phyloP scores from a whole-genome alignment of 176 grass and related monocot species.

The Juncus effusus region DNA sequence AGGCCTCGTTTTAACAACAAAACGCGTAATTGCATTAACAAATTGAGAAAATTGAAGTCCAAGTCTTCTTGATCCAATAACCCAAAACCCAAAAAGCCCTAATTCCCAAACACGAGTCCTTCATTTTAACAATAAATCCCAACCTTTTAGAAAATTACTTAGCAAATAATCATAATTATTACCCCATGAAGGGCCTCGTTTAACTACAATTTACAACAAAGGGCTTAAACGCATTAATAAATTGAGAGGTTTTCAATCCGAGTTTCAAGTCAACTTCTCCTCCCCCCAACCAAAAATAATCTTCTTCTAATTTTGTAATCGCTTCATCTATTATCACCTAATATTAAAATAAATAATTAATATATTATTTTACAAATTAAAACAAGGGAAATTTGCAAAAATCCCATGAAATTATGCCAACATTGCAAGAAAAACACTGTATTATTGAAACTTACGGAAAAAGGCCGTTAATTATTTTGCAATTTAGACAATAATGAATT shows the following conservation, averaged over 20 bases:
- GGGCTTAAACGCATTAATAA: slow-evolving; percentile 62
- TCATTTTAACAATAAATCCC: too few relatives aligned
- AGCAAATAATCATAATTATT: slow-evolving; percentile 10
- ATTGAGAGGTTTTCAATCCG: slow-evolving; percentile 69
- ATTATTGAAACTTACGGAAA: too few relatives aligned
- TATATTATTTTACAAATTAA: background rate
- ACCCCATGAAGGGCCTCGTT: slow-evolving; percentile 13
- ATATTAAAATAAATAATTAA: slow-evolving; percentile 12
- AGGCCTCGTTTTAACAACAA: too few relatives aligned
- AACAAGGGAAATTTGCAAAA: background rate
- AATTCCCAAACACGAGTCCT: too few relatives aligned
- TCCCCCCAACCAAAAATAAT: slow-evolving; percentile 93
- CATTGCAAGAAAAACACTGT: too few relatives aligned
- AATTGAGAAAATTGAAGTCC: too few relatives aligned
- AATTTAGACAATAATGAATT: too few relatives aligned
- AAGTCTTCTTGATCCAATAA: too few relatives aligned
- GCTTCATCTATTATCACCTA: slow-evolving; percentile 96
- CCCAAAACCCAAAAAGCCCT: too few relatives aligned
- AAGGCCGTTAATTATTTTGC: too few relatives aligned
- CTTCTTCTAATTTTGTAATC: slow-evolving; percentile 68
- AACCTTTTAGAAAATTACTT: background rate
- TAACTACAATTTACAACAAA: slow-evolving; percentile 89
- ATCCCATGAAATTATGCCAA: slow-evolving; percentile 1
- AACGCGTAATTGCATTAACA: too few relatives aligned
- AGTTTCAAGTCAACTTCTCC: slow-evolving; percentile 95